Base-by-base conservation (phyloP, 495 filamentous ascomycete species). In the Pseudoneurospora amorphoporcata region DNA sequence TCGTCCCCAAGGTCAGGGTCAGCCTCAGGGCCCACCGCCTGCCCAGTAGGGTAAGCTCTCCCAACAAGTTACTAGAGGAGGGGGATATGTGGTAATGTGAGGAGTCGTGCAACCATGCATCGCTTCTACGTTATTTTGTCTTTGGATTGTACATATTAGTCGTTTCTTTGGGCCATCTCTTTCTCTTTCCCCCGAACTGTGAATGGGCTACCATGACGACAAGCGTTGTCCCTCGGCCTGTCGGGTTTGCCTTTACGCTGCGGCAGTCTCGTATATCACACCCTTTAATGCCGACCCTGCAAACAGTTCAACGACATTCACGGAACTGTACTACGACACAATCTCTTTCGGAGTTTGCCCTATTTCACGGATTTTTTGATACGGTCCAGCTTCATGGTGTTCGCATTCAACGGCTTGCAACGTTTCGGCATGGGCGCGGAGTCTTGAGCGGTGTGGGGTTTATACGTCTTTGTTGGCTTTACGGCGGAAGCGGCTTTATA, bases 131-230 rank as follows among this genome's bases (percentile, higher is more conserved):
- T 75, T 19, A 71, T 42, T 69, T 71, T 68, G 32, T 17, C 74
- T 71, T 74, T 73, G 73, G 70, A 78, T 77, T 80, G 81, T 80
- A 81, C 77, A 81, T 81, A 80, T 73, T 75, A 58, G 43, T 71
- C 68, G 32, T 74, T 71, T 58, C 70, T 73, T 40, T 40, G 14
- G 69, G 29, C 71, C 69, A 70, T 61, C 75, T 61, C 14, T 65
- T 35, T 65, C 53, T 65, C 29, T 65, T 35, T 17, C 29, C 8
- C 53, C 17, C 53, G 53, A 37, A 65, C 53, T 65, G 29, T 65
- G 32, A 37, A 65, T 37, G 14, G 53, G 53, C 53, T 65, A 37
- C 53, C 53, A 65, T 65, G 53, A 65, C 53, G 53, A 65, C 53
- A 65, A 65, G 53, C 12, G 53, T 35, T 35, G 29, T 65, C 53